phyloP scores from a whole-genome alignment of 2,329 filamentous ascomycete species.

The Fusarium stilboides region DNA sequence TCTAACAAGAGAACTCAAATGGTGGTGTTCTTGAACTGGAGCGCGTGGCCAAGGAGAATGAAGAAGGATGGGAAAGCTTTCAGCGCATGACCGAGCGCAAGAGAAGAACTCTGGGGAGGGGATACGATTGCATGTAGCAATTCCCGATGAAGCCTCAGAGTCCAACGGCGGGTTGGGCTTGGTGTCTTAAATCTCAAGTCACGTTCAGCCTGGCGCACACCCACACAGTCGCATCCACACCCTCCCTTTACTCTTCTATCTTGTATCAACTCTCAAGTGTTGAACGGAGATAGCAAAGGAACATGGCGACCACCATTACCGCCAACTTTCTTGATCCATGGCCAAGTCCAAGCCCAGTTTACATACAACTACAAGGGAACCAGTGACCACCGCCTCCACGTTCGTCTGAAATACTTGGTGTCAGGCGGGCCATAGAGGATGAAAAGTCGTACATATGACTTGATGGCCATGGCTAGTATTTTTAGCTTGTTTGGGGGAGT shows the following conservation, averaged over 20 bases:
- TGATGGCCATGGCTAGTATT: conserved; percentile 44
- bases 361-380: conserved; percentile 20
- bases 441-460: conserved; percentile 48
- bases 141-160: conserved; percentile 47
- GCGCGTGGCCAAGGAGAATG: conserved; percentile 46
- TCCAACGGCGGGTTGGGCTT: conserved; percentile 50
- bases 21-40: conserved; percentile 41
- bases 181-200: conserved; percentile 58
- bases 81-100: conserved; percentile 45
- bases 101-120: conserved; percentile 32
- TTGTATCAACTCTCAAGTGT: conserved; percentile 22
- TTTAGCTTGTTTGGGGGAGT: conserved; percentile 46
- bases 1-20: conserved; percentile 16
- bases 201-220: conserved; percentile 54
- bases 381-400: conserved; percentile 42
- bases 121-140: conserved; percentile 50
- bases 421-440: conserved; percentile 46
- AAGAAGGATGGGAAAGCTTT: conserved; percentile 38
- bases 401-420: conserved; percentile 40
- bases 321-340: conserved; percentile 37
- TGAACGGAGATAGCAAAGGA: conserved; percentile 36
- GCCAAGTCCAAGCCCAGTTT: conserved; percentile 35
- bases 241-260: conserved; percentile 35
- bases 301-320: conserved; percentile 34
- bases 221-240: conserved; percentile 43